phyloP scores from a whole-genome alignment of 768 basidiomycete genomes.

The Phallus indusiatus region DNA sequence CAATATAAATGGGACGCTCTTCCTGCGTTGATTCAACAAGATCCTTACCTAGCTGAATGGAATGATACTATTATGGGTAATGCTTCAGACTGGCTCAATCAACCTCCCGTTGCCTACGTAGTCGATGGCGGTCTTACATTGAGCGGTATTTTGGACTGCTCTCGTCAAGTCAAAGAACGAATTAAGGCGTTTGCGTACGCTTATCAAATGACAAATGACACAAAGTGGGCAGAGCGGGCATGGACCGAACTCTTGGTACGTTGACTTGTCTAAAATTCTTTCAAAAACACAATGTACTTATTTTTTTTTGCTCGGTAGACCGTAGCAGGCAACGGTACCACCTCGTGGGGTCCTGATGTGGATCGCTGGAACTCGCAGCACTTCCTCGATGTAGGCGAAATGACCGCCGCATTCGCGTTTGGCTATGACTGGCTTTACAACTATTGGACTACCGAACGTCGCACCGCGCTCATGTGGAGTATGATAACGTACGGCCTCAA shows the following conservation, averaged over 20 bases:
- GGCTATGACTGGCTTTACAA: slow-evolving; percentile 97
- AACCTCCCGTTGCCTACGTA: slow-evolving; percentile 58
- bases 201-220: slow-evolving; percentile 86
- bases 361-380: slow-evolving; percentile 78
- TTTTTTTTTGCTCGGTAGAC: slow-evolving; percentile 37
- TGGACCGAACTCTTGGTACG: slow-evolving; percentile 77
- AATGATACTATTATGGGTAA: slow-evolving; percentile 87
- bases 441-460: slow-evolving; percentile 67
- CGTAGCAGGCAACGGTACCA: slow-evolving; percentile 61
- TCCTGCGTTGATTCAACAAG: slow-evolving; percentile 61
- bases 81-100: slow-evolving; percentile 61
- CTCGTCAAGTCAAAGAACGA: slow-evolving; percentile 81
- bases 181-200: slow-evolving; percentile 90
- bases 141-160: slow-evolving; percentile 86
- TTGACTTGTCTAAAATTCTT: slow-evolving; percentile 9
- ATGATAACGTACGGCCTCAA: slow-evolving; percentile 73
- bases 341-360: slow-evolving; percentile 53
- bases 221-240: slow-evolving; percentile 79
- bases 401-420: slow-evolving; percentile 80
- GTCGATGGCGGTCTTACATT: slow-evolving; percentile 54
- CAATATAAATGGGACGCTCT: slow-evolving; percentile 86
- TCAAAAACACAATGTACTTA: slow-evolving; percentile 5
- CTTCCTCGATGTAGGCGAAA: slow-evolving; percentile 90
- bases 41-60: slow-evolving; percentile 84
- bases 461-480: slow-evolving; percentile 52